Evolutionary conservation across 2,329 filamentous ascomycete genomes (phyloP), one percentile per base, ranked within the genome.

Genomic region (Leptographium wingfieldii): DNA sequence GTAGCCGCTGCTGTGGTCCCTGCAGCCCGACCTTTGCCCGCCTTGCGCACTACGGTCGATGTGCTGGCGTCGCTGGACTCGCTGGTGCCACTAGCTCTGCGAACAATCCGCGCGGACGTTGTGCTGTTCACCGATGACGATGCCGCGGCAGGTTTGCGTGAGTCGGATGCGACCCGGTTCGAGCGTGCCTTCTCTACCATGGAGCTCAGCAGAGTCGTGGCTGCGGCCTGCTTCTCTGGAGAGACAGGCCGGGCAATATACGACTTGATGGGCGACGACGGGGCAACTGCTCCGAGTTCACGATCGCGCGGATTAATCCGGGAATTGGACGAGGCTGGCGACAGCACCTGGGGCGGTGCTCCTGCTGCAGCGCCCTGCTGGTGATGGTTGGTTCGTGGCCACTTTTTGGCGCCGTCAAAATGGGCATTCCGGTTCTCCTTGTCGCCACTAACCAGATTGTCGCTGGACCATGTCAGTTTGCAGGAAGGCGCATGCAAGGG

Each of bases 251-350:
- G 80, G 2, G 80, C 76, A 48, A 84, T 75, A 60, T 79, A 77
- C 3, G 80, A 76, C 68, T 86, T 85, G 29, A 74, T 71, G 16
- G 81, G 79, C n/a, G 82, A 81, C 2, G 69, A 67, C 7, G 75
- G 73, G 10, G 70, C 70, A 27, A 59, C 22, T 4, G 75, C 56
- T 19, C 56, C 48, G 27, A 53, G 62, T 4, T 65, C 63, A 4
- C 76, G 71, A 65, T 71, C 74, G 56, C 83, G 80, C 25, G 81
- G 81, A 27, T 81, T 75, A 19, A 87, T 79, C 57, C 88, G 84
- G 6, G 88, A 87, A 69, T 95, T 95, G 61, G 87, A 86, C 0
- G 89, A 92, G 58, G 88, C 87, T 2, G 90, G 90, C 1, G 91
- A 95, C 3, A 95, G 77, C 46, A 95, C 80, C 70, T 87, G 25